These are phyloP conservation scores for Papiliotrema terrestris DNA, from an alignment of 1,284 basidiomycete species.

Conservation along the genomic window DNA sequence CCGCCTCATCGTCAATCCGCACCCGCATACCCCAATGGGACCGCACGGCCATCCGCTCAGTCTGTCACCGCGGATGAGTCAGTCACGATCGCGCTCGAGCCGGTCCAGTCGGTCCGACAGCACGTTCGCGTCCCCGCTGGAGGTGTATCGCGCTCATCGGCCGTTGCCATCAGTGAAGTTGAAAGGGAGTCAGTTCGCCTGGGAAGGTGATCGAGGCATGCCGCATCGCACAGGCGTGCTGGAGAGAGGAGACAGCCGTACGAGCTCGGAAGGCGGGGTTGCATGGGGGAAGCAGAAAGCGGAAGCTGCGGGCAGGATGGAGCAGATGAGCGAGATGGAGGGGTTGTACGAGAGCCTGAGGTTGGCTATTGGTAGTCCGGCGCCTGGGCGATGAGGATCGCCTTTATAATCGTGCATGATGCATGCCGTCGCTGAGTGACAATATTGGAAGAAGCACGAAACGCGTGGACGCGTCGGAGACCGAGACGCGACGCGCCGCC, in stretches of 20 bases:
- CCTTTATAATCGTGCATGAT: background rate
- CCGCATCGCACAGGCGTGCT: slow-evolving; percentile 1
- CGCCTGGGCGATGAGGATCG: background rate
- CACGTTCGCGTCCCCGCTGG: too few relatives aligned
- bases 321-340: slow-evolving; percentile 4
- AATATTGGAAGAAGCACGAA: too few relatives aligned
- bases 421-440: background rate
- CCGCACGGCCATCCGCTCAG: background rate
- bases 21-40: background rate
- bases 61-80: background rate
- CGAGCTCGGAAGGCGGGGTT: background rate
- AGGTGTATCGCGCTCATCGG: too few relatives aligned
- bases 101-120: background rate
- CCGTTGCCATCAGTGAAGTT: too few relatives aligned
- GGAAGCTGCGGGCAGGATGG: too few relatives aligned
- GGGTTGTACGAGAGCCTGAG: slow-evolving; percentile 13
- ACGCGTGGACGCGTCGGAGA: too few relatives aligned
- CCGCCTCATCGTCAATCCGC: background rate
- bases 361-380: slow-evolving; percentile 7
- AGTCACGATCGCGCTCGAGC: background rate
- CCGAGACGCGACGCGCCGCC: too few relatives aligned
- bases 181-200: background rate
- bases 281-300: too few relatives aligned
- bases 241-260: slow-evolving; percentile 1
- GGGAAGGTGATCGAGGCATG: background rate